phyloP scores from a whole-genome alignment of 495 filamentous ascomycete genomes.

The Podospora bellae-mahoneyi region DNA sequence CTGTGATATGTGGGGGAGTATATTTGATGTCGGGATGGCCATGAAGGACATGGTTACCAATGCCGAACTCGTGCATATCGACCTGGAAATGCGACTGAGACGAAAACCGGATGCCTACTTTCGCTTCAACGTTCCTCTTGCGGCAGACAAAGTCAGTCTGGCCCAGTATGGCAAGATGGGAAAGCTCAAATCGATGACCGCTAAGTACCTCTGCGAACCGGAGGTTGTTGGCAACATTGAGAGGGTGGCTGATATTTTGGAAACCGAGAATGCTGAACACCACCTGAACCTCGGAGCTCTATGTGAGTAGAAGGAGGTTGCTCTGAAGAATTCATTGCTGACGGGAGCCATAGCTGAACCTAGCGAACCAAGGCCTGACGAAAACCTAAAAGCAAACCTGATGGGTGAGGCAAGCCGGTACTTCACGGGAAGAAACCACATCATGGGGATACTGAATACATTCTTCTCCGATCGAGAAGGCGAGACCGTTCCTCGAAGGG shows the following conservation, averaged over 20 bases:
- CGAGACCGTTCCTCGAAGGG: neutral
- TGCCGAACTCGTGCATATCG: slow-evolving; percentile 10
- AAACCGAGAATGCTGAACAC: slow-evolving; percentile 5
- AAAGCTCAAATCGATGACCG: slow-evolving; percentile 18
- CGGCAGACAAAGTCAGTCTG: slow-evolving; percentile 66
- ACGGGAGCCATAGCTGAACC: slow-evolving; percentile 3
- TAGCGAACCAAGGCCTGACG: slow-evolving; percentile 2
- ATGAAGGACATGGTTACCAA: slow-evolving; percentile 21
- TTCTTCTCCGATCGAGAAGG: slow-evolving; percentile 13
- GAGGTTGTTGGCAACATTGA: slow-evolving; percentile 9
- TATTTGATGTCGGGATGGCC: neutral
- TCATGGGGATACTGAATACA: slow-evolving; percentile 12
- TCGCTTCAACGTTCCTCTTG: slow-evolving; percentile 47
- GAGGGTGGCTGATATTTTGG: slow-evolving; percentile 6
- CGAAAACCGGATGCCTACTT: slow-evolving; percentile 14
- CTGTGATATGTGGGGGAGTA: no score
- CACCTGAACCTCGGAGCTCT: slow-evolving; percentile 15
- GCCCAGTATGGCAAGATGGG: slow-evolving; percentile 20
- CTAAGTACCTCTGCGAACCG: slow-evolving; percentile 7
- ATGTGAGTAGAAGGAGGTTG: slow-evolving; percentile 3
- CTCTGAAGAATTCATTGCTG: no score
- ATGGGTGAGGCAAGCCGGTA: slow-evolving; percentile 11
- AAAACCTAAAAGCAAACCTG: neutral
- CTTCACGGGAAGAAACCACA: slow-evolving; percentile 26
- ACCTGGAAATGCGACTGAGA: neutral